Evolutionary conservation across 805 yeast species (phyloP).

Genomic region (Isabelozyma pseudorhagii): DNA sequence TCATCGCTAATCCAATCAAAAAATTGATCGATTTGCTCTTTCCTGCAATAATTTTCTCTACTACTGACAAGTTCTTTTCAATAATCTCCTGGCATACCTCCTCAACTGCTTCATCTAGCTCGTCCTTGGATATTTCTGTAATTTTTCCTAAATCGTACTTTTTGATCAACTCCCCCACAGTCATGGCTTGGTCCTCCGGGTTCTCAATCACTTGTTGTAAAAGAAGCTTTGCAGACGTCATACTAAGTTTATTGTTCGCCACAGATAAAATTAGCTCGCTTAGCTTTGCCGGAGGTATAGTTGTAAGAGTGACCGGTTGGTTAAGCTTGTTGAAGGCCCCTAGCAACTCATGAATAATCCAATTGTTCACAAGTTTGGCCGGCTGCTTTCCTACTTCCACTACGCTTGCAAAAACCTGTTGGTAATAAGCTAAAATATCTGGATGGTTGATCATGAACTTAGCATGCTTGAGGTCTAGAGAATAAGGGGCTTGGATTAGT

Average conservation of each 20-base stretch:
- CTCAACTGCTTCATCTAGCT: constrained; percentile 28
- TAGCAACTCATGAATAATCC: constrained; percentile 79
- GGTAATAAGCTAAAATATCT: constrained; percentile 50
- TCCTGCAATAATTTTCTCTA: constrained; percentile 53
- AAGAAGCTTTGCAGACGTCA: constrained; percentile 64
- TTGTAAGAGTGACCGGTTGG: constrained; percentile 22
- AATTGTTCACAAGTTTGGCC: constrained; percentile 55
- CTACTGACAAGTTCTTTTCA: constrained; percentile 48
- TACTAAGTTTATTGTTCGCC: constrained; percentile 47
- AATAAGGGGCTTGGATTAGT: constrained; percentile 49
- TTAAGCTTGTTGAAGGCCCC: constrained; percentile 63
- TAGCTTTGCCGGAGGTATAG: constrained; percentile 41
- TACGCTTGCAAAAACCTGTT: constrained; percentile 30
- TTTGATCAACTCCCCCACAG: constrained; percentile 46
- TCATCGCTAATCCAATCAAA: constrained; percentile 84
- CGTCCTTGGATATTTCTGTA: constrained; percentile 23
- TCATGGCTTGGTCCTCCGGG: constrained; percentile 28
- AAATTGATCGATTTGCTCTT: constrained; percentile 69
- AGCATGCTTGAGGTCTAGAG: constrained; percentile 70
- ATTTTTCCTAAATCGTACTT: constrained; percentile 48
- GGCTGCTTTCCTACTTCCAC: constrained; percentile 15
- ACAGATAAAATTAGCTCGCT: constrained; percentile 56
- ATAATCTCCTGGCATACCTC: constrained; percentile 48
- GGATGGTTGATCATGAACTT: constrained; percentile 56
- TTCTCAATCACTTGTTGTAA: constrained; percentile 58